These are phyloP conservation scores for Boletus tylopilopsis DNA, from an alignment of 768 basidiomycete genomes.

Conservation along the genomic window DNA sequence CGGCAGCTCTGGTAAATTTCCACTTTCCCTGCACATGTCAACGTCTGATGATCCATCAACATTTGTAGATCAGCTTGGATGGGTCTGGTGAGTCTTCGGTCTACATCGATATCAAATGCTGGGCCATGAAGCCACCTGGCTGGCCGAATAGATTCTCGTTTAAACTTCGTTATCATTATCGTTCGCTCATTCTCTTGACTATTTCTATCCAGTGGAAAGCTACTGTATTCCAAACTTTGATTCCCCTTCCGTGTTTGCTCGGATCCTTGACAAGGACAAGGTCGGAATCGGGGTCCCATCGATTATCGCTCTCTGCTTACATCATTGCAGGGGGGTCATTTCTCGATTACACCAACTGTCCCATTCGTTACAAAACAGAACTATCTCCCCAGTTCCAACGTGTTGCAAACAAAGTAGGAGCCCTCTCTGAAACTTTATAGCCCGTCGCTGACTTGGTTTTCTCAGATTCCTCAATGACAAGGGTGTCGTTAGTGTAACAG, in stretches of 20 bases:
- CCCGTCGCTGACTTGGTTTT: background rate
- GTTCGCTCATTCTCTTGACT: constrained; percentile 3
- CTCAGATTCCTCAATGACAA: constrained; percentile 75
- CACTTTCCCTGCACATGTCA: background rate
- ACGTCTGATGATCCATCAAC: constrained; percentile 3
- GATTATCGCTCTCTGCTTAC: constrained; percentile 1
- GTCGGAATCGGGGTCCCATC: constrained; percentile 18
- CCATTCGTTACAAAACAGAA: constrained; percentile 76
- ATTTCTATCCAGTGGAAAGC: constrained; percentile 62
- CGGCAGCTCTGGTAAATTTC: constrained; percentile 62
- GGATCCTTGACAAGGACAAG: constrained; percentile 84
- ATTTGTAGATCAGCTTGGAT: constrained; percentile 61
- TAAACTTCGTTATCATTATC: background rate
- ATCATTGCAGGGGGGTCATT: constrained; percentile 73
- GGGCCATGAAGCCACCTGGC: background rate
- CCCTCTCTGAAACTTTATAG: background rate
- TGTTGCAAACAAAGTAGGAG: constrained; percentile 73
- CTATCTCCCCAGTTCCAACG: constrained; percentile 80
- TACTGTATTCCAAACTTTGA: constrained; percentile 94
- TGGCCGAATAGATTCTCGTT: background rate
- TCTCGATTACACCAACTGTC: constrained; percentile 74
- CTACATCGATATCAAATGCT: background rate
- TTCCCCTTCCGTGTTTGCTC: constrained; percentile 87
- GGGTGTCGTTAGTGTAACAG: constrained; percentile 85
- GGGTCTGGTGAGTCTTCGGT: constrained; percentile 60